Conservation (phyloP, 345 rosid species). For the Corchorus capsularis region DNA sequence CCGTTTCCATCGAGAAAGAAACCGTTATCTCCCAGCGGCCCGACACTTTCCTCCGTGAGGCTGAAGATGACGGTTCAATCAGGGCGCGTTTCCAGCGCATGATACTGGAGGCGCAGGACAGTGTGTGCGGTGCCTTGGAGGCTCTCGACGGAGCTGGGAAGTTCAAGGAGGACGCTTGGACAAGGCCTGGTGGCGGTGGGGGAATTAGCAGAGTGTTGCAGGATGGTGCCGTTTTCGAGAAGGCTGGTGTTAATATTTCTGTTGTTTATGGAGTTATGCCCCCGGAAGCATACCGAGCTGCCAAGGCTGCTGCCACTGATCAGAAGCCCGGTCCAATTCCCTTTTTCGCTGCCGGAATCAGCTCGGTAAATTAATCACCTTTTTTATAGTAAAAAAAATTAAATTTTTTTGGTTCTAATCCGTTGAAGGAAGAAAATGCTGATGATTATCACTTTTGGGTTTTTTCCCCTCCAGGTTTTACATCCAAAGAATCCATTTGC, state of each 20-base stretch:
- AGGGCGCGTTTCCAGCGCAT: conserved; percentile 69
- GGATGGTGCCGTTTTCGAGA: conserved; percentile 90
- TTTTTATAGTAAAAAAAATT: not conserved
- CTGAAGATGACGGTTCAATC: conserved; percentile 37
- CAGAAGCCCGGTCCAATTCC: conserved; percentile 83
- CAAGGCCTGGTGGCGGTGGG: conserved; percentile 96
- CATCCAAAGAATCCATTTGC: conserved; percentile 95
- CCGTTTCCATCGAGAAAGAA: conserved; percentile 71
- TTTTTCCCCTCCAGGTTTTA: conserved; percentile 47
- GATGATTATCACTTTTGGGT: not conserved
- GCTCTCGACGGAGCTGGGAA: conserved; percentile 60
- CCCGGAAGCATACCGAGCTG: conserved; percentile 98
- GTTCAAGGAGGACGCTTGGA: conserved; percentile 98
- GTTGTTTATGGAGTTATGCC: conserved; percentile 98
- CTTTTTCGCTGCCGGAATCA: conserved; percentile 94
- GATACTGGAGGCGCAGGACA: conserved; percentile 84
- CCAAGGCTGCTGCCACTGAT: conserved; percentile 66
- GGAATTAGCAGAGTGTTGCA: conserved; percentile 97
- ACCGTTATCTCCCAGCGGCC: conserved; percentile 68
- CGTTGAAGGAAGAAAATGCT: not conserved
- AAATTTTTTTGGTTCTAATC: not conserved
- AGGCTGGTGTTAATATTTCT: conserved; percentile 97
- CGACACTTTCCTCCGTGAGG: conserved; percentile 67
- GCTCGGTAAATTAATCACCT: conserved; percentile 59
- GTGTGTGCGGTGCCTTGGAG: conserved; percentile 75